These are phyloP conservation scores for Mucor sp. DNA, from an alignment of 371 early-diverging fungal species.

Conservation along the genomic window DNA sequence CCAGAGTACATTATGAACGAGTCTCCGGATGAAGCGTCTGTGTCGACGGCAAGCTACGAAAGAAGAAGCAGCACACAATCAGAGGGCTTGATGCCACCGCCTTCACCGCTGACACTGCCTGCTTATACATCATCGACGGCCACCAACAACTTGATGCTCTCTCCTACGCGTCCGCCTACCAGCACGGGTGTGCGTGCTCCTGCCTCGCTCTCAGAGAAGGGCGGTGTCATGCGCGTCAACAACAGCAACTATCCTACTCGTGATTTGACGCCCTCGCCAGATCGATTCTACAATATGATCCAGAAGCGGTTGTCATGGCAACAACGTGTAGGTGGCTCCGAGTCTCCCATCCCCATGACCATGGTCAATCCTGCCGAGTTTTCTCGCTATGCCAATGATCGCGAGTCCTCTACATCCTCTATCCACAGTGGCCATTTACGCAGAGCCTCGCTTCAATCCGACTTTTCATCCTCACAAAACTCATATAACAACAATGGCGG, in stretches of 20 bases:
- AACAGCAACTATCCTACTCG: constrained; percentile 16
- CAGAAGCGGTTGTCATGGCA: constrained; percentile 48
- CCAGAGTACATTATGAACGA: constrained; percentile 16
- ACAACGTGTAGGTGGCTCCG: constrained; percentile 36
- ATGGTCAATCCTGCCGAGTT: constrained; percentile 50
- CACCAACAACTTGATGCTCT: constrained; percentile 7
- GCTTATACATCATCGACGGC: constrained; percentile 9
- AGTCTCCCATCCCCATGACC: constrained; percentile 45
- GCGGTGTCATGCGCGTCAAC: constrained; percentile 15
- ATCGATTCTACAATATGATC: constrained; percentile 50
- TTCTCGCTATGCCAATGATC: constrained; percentile 42
- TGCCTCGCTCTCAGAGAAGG: constrained; percentile 19
- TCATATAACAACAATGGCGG: constrained; percentile 23
- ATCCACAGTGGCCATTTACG: constrained; percentile 51
- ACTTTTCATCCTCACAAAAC: constrained; percentile 42
- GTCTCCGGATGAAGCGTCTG: constrained; percentile 27
- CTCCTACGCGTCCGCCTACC: constrained; percentile 17
- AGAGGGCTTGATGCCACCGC: constrained; percentile 25
- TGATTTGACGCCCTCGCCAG: constrained; percentile 43
- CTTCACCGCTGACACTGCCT: constrained; percentile 29
- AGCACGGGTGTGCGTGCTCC: constrained; percentile 17
- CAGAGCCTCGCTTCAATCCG: constrained; percentile 49
- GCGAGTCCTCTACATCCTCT: constrained; percentile 54
- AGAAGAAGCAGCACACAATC: constrained; percentile 30
- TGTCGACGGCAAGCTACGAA: constrained; percentile 26